Base-by-base conservation (phyloP, 2,329 filamentous ascomycete species). In the Stachybotrys echinatus region DNA sequence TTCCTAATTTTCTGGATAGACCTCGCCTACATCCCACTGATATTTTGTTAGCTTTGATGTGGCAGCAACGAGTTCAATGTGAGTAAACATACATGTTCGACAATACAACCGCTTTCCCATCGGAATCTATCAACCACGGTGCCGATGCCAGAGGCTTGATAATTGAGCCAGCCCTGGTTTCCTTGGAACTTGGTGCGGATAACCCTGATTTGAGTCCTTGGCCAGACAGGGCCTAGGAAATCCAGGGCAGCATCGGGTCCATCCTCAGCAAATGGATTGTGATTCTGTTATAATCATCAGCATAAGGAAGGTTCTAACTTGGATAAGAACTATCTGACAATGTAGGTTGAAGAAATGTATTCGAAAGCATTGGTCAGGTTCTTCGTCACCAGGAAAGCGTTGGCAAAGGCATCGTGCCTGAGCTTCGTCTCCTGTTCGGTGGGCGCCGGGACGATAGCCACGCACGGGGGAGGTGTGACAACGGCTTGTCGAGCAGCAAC, bases 101-200 rank as follows among this genome's bases (percentile, higher is more conserved):
- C 51, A 12, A 56, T 56, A 23, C 54, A 56, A 5, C 54, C 54
- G n/a, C 34, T 40, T 20, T 55, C 50, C 54, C 54, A 56, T n/a
- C 54, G 23, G 21, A 53, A 56, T 44, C 54, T 46, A 44, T 56
- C 54, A 14, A 56, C 50, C 6, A 56, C 45, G 3, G 49, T 49
- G 8, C 54, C 54, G 8, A 50, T 17, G 1, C 48, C 47, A 14
- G 47, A 52, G 5, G 48, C 34, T 38, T 48, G 48, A 22, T 56
- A 56, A 47, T 56, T 56, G 21, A 56, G 42, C 54, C 54, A 55
- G 44, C 53, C 50, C 48, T 42, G 50, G 38, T 55, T 39, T 5
- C 31, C 49, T 37, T 46, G 23, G 23, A 53, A 53, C 12, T 45
- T 19, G 7, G 48, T 53, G 12, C 50, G 42, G 8, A 51, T 31